Conservation (phyloP, 1,139 yeast genomes). For the Kodamaea alishanica region DNA sequence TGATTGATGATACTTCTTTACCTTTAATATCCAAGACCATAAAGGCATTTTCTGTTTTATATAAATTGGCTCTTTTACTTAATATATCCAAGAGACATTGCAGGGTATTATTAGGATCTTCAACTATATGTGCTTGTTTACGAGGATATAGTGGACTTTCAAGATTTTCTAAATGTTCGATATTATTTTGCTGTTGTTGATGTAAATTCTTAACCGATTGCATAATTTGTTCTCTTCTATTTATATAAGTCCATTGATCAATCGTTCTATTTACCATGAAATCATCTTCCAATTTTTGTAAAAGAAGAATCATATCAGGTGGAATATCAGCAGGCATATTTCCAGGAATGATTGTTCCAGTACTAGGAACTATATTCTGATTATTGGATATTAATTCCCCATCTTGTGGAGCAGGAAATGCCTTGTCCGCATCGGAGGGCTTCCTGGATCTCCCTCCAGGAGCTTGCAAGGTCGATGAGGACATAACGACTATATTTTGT, state of each 20-base stretch:
- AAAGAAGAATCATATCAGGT: conserved; percentile 44
- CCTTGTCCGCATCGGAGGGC: conserved; percentile 16
- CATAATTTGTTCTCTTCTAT: conserved; percentile 46
- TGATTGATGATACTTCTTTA: conserved; percentile 68
- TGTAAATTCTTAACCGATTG: conserved; percentile 36
- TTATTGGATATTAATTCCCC: conserved; percentile 7
- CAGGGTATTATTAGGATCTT: conserved; percentile 18
- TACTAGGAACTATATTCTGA: conserved; percentile 10
- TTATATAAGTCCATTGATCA: conserved; percentile 50
- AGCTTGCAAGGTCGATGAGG: conserved; percentile 11
- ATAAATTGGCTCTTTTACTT: conserved; percentile 64
- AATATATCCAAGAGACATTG: conserved; percentile 58
- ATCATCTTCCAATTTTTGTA: conserved; percentile 44
- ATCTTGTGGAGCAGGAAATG: conserved; percentile 1
- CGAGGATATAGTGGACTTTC: conserved; percentile 62
- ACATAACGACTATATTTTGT: neutral
- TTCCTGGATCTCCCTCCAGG: conserved; percentile 6
- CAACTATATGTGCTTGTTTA: conserved; percentile 25
- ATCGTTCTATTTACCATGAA: conserved; percentile 39
- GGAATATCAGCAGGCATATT: conserved; percentile 36
- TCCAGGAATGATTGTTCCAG: conserved; percentile 5
- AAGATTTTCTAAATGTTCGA: conserved; percentile 32
- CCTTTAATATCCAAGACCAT: conserved; percentile 72
- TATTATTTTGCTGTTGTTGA: conserved; percentile 29
- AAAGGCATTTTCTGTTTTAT: conserved; percentile 69